Percentiles rank a stretch among this genome's conserved stretches.
These are phyloP conservation scores for Linum tenue DNA, from an alignment of 345 rosid genomes.

Conservation along the genomic window DNA sequence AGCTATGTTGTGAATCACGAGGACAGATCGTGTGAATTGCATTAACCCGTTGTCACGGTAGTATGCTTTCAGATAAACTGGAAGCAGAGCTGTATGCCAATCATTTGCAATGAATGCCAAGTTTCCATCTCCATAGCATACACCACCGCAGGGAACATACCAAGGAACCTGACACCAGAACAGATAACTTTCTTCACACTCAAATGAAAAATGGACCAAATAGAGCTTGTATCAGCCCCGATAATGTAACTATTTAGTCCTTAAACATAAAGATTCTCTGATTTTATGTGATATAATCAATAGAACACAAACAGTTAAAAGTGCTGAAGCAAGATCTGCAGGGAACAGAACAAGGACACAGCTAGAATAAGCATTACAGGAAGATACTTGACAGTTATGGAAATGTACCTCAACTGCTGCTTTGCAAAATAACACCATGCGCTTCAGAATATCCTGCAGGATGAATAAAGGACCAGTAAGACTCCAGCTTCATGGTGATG, in stretches of 20 bases:
- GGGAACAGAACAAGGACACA: conserved; percentile 1
- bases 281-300: background rate
- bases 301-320: background rate
- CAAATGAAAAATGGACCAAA: conserved; percentile 5
- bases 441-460: conserved; percentile 76
- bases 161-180: conserved; percentile 70
- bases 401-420: conserved; percentile 84
- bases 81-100: conserved; percentile 96
- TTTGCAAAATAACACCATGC: conserved; percentile 86
- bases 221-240: background rate
- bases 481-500: background rate
- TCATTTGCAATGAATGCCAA: conserved; percentile 93
- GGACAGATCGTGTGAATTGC: conserved; percentile 68
- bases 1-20: conserved; percentile 89
- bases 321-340: background rate
- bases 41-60: conserved; percentile 83
- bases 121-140: conserved; percentile 96
- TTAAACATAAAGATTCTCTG: background rate
- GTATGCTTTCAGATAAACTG: conserved; percentile 85
- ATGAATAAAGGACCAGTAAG: conserved; percentile 15
- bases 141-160: conserved; percentile 94
- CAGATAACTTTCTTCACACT: background rate
- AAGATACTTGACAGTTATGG: conserved; percentile 1
- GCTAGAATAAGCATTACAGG: conserved; percentile 3
- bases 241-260: background rate